Conservation (phyloP, 257 asterid species). For the Rehmannia glutinosa region DNA sequence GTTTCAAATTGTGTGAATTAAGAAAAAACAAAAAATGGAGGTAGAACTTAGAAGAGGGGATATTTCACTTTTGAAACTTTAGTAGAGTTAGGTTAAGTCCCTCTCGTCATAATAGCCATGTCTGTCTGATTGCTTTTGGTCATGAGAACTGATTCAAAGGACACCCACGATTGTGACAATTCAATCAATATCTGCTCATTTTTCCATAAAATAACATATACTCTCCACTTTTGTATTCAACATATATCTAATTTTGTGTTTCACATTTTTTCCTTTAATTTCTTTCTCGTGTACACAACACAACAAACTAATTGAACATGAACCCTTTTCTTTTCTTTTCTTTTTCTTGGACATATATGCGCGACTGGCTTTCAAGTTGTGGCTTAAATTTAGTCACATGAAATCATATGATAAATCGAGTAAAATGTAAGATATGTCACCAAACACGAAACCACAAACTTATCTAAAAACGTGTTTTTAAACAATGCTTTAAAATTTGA, state of each 20-base stretch:
- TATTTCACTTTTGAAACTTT: constrained; percentile 23
- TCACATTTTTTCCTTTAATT: not conserved
- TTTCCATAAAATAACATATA: constrained; percentile 22
- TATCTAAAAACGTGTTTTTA: too few species aligned
- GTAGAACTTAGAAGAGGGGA: not conserved
- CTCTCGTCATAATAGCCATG: constrained; percentile 62
- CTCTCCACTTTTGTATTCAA: not conserved
- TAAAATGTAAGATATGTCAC: not conserved
- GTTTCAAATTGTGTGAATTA: too few species aligned
- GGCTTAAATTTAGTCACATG: not conserved
- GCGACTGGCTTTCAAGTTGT: not conserved
- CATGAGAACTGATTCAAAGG: constrained; percentile 81
- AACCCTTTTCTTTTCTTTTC: too few species aligned
- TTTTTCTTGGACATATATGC: too few species aligned
- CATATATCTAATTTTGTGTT: not conserved
- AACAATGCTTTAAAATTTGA: too few species aligned
- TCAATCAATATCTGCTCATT: constrained; percentile 34
- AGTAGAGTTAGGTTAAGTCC: constrained; percentile 50
- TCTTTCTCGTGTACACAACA: not conserved
- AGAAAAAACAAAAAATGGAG: too few species aligned
- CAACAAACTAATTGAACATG: not conserved
- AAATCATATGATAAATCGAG: not conserved
- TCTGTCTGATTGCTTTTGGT: constrained; percentile 45
- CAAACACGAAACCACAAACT: not conserved
- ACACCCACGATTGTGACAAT: constrained; percentile 64